Conservation (phyloP, 2,329 filamentous ascomycete genomes). For the Penicillium hesseltinei region DNA sequence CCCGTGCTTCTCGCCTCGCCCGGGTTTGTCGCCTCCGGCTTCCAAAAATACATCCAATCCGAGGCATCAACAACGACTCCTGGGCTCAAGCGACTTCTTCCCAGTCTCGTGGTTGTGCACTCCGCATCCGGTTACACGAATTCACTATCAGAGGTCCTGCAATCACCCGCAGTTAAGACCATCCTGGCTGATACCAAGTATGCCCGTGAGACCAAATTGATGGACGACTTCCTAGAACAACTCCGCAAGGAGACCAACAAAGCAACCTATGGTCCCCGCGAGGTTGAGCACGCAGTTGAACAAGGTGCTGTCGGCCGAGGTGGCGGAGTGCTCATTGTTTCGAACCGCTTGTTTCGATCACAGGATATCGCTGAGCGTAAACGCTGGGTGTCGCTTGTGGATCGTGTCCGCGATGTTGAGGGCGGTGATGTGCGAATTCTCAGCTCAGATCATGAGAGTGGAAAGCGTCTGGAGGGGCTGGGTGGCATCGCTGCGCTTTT, state of each 20-base stretch:
- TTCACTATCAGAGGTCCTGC: slow-evolving; percentile 81
- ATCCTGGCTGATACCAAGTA: slow-evolving; percentile 86
- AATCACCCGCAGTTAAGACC: slow-evolving; percentile 72
- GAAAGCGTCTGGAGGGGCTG: slow-evolving; percentile 75
- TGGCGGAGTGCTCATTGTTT: slow-evolving; percentile 81
- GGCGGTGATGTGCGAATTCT: slow-evolving; percentile 87
- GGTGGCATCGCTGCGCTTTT: slow-evolving; percentile 87
- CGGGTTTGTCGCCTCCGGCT: slow-evolving; percentile 79
- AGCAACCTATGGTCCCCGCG: slow-evolving; percentile 83
- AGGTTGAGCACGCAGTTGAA: slow-evolving; percentile 77
- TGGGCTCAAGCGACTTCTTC: slow-evolving; percentile 66
- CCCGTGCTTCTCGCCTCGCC: slow-evolving; percentile 84
- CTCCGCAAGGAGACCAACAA: slow-evolving; percentile 81
- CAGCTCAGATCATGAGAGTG: slow-evolving; percentile 92
- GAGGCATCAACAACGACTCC: slow-evolving; percentile 61
- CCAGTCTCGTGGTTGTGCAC: slow-evolving; percentile 67
- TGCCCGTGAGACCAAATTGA: slow-evolving; percentile 73
- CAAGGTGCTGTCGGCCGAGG: slow-evolving; percentile 86
- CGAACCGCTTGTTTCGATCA: slow-evolving; percentile 81
- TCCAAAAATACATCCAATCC: slow-evolving; percentile 69
- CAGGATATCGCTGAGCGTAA: slow-evolving; percentile 73
- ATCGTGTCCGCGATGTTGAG: slow-evolving; percentile 74
- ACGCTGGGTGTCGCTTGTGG: slow-evolving; percentile 80
- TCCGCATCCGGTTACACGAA: slow-evolving; percentile 83
- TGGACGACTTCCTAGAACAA: slow-evolving; percentile 78